phyloP scores from a whole-genome alignment of 352 stramenopile species.

The Pythium scleroteichum region DNA sequence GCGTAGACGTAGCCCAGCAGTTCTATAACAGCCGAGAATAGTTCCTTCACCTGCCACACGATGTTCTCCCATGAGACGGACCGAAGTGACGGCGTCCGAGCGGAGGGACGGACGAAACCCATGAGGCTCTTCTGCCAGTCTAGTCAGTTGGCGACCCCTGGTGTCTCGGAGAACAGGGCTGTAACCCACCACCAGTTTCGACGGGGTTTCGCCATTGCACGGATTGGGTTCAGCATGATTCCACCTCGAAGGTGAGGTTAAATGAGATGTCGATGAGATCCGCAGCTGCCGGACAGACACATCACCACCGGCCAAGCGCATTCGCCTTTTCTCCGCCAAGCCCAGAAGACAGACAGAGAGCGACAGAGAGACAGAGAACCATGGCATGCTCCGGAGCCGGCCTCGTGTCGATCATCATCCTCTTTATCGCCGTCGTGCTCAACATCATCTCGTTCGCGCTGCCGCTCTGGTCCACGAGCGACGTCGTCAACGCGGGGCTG shows the following conservation, averaged over 20 bases:
- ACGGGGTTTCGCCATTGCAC: conserved; percentile 1
- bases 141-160: too few species aligned
- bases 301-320: too few species aligned
- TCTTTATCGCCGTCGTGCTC: conserved; percentile 55
- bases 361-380: neutral
- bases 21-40: too few species aligned
- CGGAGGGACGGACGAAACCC: too few species aligned
- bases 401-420: conserved; percentile 56
- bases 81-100: too few species aligned
- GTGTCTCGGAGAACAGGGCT: too few species aligned
- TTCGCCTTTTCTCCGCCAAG: conserved; percentile 23
- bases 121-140: neutral
- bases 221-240: conserved; percentile 22
- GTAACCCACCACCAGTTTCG: conserved; percentile 11
- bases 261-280: conserved; percentile 22
- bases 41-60: too few species aligned
- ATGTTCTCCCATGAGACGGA: too few species aligned
- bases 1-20: too few species aligned
- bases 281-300: too few species aligned
- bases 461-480: conserved; percentile 67
- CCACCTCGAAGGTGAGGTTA: conserved; percentile 29
- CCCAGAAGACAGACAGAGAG: neutral
- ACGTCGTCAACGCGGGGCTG: conserved; percentile 42
- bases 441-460: conserved; percentile 65
- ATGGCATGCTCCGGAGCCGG: conserved; percentile 63